phyloP scores from a whole-genome alignment of 495 filamentous ascomycete genomes.

The Echria macrotheca region DNA sequence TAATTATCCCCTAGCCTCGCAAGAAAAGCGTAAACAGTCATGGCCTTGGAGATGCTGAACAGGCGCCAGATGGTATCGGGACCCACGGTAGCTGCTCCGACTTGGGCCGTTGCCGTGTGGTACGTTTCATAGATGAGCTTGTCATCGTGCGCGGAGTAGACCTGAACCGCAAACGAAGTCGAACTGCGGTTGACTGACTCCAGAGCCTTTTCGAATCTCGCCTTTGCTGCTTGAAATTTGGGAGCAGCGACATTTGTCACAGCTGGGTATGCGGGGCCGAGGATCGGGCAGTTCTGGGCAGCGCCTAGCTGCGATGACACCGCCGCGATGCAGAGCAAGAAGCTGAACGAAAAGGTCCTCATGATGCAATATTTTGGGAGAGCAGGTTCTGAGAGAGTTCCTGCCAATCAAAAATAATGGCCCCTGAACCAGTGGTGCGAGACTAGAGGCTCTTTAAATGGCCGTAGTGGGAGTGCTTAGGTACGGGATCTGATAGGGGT shows the following conservation, averaged over 20 bases:
- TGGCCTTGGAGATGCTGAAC: constrained; percentile 20
- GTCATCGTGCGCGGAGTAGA: constrained; percentile 11
- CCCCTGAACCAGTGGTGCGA: neutral
- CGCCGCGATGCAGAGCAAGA: constrained; percentile 3
- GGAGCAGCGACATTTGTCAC: constrained; percentile 4
- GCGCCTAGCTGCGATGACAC: constrained; percentile 1
- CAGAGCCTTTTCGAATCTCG: constrained; percentile 5
- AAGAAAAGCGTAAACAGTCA: constrained; percentile 18
- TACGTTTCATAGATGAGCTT: constrained; percentile 6
- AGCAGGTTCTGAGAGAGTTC: neutral
- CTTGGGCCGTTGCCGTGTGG: constrained; percentile 3
- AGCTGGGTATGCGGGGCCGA: constrained; percentile 17
- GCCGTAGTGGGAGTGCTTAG: neutral
- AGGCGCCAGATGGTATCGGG: constrained; percentile 17
- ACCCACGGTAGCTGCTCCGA: neutral
- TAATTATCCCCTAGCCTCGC: constrained; percentile 11
- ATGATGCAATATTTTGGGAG: neutral
- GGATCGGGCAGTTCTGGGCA: constrained; percentile 20
- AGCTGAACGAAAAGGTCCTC: neutral
- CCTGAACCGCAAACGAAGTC: constrained; percentile 12
- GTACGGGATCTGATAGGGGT: neutral
- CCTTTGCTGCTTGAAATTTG: constrained; percentile 1
- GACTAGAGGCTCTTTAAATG: neutral
- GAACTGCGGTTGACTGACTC: constrained; percentile 3
- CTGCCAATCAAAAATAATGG: neutral